Conservation (phyloP, 306 rosid species). For the Trichosanthes cucumerina region DNA sequence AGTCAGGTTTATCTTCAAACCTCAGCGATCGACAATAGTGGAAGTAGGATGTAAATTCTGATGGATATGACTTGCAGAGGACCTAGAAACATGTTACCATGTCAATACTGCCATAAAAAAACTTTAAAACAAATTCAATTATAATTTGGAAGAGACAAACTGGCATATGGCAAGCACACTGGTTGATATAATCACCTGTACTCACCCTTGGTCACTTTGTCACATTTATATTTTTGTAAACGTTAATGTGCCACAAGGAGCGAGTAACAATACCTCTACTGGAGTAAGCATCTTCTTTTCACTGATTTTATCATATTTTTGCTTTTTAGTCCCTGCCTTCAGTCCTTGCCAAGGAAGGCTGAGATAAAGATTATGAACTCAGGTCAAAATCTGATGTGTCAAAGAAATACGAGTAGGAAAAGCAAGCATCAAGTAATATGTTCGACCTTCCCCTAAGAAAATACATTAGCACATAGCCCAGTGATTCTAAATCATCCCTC, state of each 20-base stretch:
- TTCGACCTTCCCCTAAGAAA: constrained; percentile 79
- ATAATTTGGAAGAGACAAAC: background rate
- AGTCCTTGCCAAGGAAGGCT: constrained; percentile 98
- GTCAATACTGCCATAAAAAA: background rate
- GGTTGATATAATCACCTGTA: background rate
- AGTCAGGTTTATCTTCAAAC: constrained; percentile 20
- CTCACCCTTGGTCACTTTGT: background rate
- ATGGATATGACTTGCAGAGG: constrained; percentile 17
- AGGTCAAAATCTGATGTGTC: background rate
- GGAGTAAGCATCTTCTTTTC: constrained; percentile 76
- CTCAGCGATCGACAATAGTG: constrained; percentile 18
- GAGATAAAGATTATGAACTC: constrained; percentile 15
- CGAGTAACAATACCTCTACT: constrained; percentile 42
- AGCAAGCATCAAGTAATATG: constrained; percentile 6
- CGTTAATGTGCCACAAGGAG: background rate
- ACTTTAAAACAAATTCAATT: background rate
- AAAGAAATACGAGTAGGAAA: background rate
- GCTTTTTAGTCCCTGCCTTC: constrained; percentile 63
- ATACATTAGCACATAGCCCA: constrained; percentile 78
- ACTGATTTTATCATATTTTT: constrained; percentile 71
- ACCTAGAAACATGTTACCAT: constrained; percentile 6
- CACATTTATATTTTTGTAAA: background rate
- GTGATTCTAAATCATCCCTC: constrained; percentile 88
- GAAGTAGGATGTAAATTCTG: constrained; percentile 17
- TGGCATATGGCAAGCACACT: background rate